Base-by-base conservation (phyloP, 106 monocot species). In the Dactylorhiza incarnata region DNA sequence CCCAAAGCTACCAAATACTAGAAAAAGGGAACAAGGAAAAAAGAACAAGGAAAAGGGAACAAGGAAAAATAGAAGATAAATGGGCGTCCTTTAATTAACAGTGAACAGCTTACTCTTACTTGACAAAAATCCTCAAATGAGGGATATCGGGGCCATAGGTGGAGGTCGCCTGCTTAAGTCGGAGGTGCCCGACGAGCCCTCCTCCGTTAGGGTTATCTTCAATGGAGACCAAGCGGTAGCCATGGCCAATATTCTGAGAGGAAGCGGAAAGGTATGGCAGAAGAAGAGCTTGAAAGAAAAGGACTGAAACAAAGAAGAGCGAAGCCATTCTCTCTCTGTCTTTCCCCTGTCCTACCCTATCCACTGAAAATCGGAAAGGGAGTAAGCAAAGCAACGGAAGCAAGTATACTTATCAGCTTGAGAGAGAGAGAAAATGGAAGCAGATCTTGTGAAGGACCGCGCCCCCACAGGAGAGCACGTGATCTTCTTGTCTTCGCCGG, bases 131-230 rank as follows among this genome's bases (percentile, higher is more conserved):
- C 79, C 85, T 87, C 70, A 99, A 75, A 73, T 45, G 81, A 9
- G 89, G 91, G 43, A 94, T 84, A 81, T 99, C 99, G 77, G 88
- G 81, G 51, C 99, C 99, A 79, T 94, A 99, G 17, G 72, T 85
- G 2, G 73, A n/a, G 22, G 99, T 88, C 52, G 44, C 71, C 78
- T 90, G 83, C 82, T 94, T 94, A 76, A 91, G 37, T n/a, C 90
- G 78, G 47, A 99, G 84, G 66, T 81, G 67, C 9, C 91, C 99
- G 12, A 94, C 19, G 0, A 99, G 84, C 9, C 86, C 88, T 58
- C 85, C 89, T 9, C 90, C 95, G 73, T 77, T 59, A 23, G 81
- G 19, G 76, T 45, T 77, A 79, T 89, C 78, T 17, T 84, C 81
- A n/a, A 99, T 45, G 37, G 99, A 91, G 24, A 82, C 78, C 74